These are phyloP conservation scores for Sarocladium strictum DNA, from an alignment of 2,329 filamentous ascomycete genomes.

Conservation along the genomic window DNA sequence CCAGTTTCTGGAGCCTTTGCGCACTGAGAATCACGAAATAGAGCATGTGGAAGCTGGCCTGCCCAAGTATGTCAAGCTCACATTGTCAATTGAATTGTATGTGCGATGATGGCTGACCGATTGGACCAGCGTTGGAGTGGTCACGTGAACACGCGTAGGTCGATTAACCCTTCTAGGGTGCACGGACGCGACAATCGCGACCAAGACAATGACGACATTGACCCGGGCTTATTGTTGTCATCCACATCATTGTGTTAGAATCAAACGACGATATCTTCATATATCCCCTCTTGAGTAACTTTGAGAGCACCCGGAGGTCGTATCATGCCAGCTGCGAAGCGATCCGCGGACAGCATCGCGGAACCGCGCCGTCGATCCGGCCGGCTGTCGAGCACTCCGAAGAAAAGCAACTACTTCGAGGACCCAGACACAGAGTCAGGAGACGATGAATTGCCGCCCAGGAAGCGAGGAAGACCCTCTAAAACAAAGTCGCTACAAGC, in stretches of 20 bases:
- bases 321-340: conserved; percentile 35
- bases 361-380: conserved; percentile 39
- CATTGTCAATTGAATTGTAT: too few species aligned
- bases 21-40: too few species aligned
- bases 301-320: too few species aligned
- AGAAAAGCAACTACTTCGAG: conserved; percentile 50
- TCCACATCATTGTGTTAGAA: too few species aligned
- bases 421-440: conserved; percentile 18
- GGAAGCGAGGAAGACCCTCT: conserved; percentile 12
- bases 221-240: neutral
- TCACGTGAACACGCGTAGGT: conserved; percentile 10
- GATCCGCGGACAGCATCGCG: conserved; percentile 23
- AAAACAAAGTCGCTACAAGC: conserved; percentile 12
- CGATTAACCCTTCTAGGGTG: neutral
- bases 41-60: too few species aligned
- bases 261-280: too few species aligned
- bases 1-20: too few species aligned
- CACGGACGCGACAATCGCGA: conserved; percentile 4
- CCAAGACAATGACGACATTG: conserved; percentile 9
- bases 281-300: too few species aligned
- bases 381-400: conserved; percentile 37
- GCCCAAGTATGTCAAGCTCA: too few species aligned
- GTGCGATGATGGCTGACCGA: too few species aligned
- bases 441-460: conserved; percentile 17
- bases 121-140: neutral